Evolutionary conservation across 768 basidiomycete genomes (phyloP).

Genomic region (Lactifluus piperatus): DNA sequence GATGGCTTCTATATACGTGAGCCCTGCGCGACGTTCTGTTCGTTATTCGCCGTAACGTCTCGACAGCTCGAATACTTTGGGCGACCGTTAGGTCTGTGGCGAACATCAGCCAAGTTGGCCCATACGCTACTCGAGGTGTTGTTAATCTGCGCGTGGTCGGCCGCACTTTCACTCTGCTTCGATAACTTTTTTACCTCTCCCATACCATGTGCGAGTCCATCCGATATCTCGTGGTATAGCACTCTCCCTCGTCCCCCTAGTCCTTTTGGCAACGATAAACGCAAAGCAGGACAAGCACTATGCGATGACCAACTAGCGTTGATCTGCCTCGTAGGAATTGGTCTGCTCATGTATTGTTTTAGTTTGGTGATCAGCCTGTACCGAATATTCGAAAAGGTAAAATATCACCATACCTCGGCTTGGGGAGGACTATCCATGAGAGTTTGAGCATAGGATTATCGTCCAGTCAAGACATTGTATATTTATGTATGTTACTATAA

Average conservation of each 20-base stretch:
- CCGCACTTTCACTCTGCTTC: slow-evolving; percentile 78
- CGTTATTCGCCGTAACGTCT: slow-evolving; percentile 19
- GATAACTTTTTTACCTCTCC: slow-evolving; percentile 89
- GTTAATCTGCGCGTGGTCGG: slow-evolving; percentile 92
- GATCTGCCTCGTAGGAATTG: slow-evolving; percentile 69
- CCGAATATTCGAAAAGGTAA: slow-evolving; percentile 85
- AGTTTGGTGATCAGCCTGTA: slow-evolving; percentile 81
- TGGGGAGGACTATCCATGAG: not conserved
- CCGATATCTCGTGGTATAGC: slow-evolving; percentile 66
- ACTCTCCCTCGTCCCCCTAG: slow-evolving; percentile 40
- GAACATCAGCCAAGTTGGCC: slow-evolving; percentile 75
- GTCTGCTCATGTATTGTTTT: slow-evolving; percentile 71
- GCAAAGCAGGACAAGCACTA: slow-evolving; percentile 45
- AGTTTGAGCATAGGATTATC: not conserved
- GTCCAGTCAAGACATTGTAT: not conserved
- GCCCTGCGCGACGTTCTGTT: slow-evolving; percentile 24
- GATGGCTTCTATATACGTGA: slow-evolving; percentile 76
- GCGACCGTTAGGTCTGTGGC: slow-evolving; percentile 86
- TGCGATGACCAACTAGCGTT: slow-evolving; percentile 73
- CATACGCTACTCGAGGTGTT: slow-evolving; percentile 83
- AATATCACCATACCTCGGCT: slow-evolving; percentile 40
- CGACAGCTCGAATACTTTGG: slow-evolving; percentile 86
- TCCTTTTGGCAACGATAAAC: slow-evolving; percentile 36
- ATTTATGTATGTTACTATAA: not conserved
- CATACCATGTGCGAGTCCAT: slow-evolving; percentile 61